A percentile compares a stretch with the other conserved stretches of the same genome.
These are phyloP conservation scores for Claviceps digitariae DNA, from an alignment of 2,329 filamentous ascomycete species.

Conservation along the genomic window DNA sequence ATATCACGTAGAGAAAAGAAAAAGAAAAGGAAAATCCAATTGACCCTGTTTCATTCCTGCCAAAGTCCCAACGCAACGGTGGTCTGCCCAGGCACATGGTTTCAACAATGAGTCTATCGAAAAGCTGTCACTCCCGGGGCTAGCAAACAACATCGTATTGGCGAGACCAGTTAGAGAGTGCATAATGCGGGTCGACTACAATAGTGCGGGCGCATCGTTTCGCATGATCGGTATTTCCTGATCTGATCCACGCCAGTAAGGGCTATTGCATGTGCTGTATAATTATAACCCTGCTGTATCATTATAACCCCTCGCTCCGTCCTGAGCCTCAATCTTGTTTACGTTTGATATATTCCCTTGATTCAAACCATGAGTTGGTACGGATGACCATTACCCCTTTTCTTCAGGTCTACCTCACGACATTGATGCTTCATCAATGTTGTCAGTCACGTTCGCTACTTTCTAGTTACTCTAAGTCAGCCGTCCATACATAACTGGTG, in stretches of 20 bases:
- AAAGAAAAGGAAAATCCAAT: neutral
- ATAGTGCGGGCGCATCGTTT: slow-evolving; percentile 1
- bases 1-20: slow-evolving; percentile 30
- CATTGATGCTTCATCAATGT: neutral
- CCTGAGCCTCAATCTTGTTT: neutral
- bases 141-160: neutral
- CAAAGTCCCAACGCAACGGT: neutral
- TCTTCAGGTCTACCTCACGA: neutral
- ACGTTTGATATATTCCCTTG: neutral
- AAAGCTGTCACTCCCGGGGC: neutral
- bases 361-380: neutral
- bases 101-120: neutral
- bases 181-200: slow-evolving; percentile 1
- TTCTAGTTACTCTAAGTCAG: neutral
- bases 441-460: neutral
- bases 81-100: neutral
- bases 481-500: neutral
- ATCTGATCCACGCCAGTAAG: neutral
- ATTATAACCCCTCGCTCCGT: neutral
- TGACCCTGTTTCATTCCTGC: neutral
- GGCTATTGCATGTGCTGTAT: slow-evolving; percentile 4
- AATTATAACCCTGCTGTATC: slow-evolving; percentile 1
- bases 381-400: neutral
- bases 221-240: slow-evolving; percentile 2
- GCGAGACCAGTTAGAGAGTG: neutral